A percentile compares a stretch with the other conserved stretches of the same genome.
phyloP scores from a whole-genome alignment of 495 filamentous ascomycete species.

The Trichoderma parareesei region DNA sequence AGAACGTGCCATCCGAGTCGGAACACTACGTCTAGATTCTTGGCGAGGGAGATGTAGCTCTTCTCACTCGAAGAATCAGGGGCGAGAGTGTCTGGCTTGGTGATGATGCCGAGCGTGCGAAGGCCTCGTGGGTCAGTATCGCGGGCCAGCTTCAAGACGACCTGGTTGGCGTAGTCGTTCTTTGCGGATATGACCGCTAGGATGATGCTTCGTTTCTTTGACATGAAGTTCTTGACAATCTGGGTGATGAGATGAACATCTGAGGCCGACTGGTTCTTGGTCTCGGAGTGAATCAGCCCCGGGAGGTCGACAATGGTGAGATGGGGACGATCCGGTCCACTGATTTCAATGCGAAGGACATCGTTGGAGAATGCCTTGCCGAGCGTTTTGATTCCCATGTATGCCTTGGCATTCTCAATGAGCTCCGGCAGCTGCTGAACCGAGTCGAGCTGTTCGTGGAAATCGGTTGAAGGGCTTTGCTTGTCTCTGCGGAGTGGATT shows the following conservation, averaged over 20 bases:
- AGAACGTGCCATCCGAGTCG: constrained; percentile 67
- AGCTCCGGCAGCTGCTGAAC: constrained; percentile 23
- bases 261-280: constrained; percentile 35
- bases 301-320: constrained; percentile 66
- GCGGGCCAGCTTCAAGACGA: constrained; percentile 62
- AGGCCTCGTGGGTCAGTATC: constrained; percentile 65
- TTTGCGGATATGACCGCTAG: constrained; percentile 59
- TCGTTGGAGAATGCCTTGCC: constrained; percentile 49
- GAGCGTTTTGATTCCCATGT: constrained; percentile 42
- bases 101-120: constrained; percentile 77
- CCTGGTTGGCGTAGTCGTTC: constrained; percentile 52
- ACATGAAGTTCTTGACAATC: constrained; percentile 55
- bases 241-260: constrained; percentile 45
- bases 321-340: constrained; percentile 53
- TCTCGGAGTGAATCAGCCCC: constrained; percentile 50
- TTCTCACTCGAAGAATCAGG: constrained; percentile 40
- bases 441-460: constrained; percentile 20
- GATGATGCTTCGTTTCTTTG: constrained; percentile 49
- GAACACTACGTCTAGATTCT: constrained; percentile 54
- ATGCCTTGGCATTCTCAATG: constrained; percentile 41
- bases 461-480: constrained; percentile 18
- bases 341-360: constrained; percentile 61
- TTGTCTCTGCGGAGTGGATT: constrained; percentile 19
- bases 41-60: constrained; percentile 44
- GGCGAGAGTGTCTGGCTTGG: constrained; percentile 66